Base-by-base conservation (phyloP, 164 flowering plant genomes). In the Macadamia tetraphylla region DNA sequence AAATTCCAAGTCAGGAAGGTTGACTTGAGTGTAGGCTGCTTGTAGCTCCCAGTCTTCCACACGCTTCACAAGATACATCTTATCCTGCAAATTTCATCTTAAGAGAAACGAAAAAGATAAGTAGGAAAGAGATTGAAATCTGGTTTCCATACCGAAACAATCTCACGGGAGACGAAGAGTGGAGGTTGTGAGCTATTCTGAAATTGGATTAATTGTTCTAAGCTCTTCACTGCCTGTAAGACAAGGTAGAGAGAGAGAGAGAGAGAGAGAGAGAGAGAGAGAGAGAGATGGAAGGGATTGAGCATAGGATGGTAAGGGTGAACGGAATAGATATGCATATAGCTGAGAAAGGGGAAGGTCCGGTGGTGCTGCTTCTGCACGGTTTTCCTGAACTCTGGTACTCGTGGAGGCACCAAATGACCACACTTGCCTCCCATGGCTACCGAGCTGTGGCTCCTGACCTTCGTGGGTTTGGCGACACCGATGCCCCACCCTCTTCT, bases 401-500 rank as follows among this genome's bases (percentile, higher is more conserved):
- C 76, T 64, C 86, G 15, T 86, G 87, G 87, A 81, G 86, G n/a
- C 85, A 86, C 82, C 92, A 84, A 73, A 88, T 88, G n/a, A 29
- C 44, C 12, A 44, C 56, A 8, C 46, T 72, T 71, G 77, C 86
- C 60, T 82, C 81, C 68, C 80, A 80, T 12, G 94, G 91, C 43
- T 88, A 66, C 63, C 57, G 90, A 3, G 74, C 80, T 15, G 74
- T 88, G 6, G 94, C 97, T 30, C 93, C 96, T 10, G 96, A 88
- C 72, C 83, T 90, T 32, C 87, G 94, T 6, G 96, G 94, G 30
- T 90, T 52, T 68, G 97, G 92, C 15, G 94, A 85, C 78, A 75
- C 91, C 30, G 94, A 88, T 66, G 88, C 86, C 9, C 94, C 94
- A 6, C 76, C 82, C 3, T 68, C 78, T 0, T 1, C 70, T 13